phyloP scores from a whole-genome alignment of 495 filamentous ascomycete genomes.

The Aspergillus cristatus region DNA sequence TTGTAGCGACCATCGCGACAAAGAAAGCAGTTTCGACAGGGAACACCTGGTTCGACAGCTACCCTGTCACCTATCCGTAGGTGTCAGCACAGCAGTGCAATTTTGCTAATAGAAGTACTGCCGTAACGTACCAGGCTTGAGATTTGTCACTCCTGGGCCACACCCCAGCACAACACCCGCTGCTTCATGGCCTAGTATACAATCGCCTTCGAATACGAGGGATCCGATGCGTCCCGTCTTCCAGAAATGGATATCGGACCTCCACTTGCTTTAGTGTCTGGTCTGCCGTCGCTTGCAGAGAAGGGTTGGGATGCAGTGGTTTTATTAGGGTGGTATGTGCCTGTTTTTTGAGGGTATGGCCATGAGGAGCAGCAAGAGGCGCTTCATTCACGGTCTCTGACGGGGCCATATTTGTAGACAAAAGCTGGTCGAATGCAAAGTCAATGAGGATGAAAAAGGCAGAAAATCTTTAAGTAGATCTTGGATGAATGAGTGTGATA shows the following conservation, averaged over 20 bases:
- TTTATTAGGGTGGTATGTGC: not conserved
- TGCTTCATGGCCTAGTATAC: constrained; percentile 71
- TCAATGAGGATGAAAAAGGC: no score
- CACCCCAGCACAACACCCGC: constrained; percentile 58
- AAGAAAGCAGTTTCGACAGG: constrained; percentile 56
- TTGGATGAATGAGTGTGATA: no score
- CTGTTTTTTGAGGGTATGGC: no score
- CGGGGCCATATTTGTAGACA: constrained; percentile 8
- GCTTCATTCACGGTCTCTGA: no score
- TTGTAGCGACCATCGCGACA: constrained; percentile 66
- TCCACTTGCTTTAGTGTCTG: constrained; percentile 39
- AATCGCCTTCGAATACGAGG: constrained; percentile 56
- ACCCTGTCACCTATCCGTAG: constrained; percentile 73
- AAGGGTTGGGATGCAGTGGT: constrained; percentile 36
- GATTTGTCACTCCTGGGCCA: constrained; percentile 35
- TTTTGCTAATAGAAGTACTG: no score
- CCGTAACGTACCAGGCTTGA: no score
- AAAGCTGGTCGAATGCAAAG: no score
- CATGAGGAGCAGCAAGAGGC: no score
- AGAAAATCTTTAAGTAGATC: no score
- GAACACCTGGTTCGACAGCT: constrained; percentile 65
- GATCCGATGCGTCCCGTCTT: constrained; percentile 69
- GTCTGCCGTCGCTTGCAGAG: constrained; percentile 48
- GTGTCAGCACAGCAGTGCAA: no score
- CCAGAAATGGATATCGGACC: constrained; percentile 72